A percentile compares a stretch with the other conserved stretches of the same genome.
phyloP scores from a whole-genome alignment of 2,329 filamentous ascomycete genomes.

The Phaeoacremonium minimum region DNA sequence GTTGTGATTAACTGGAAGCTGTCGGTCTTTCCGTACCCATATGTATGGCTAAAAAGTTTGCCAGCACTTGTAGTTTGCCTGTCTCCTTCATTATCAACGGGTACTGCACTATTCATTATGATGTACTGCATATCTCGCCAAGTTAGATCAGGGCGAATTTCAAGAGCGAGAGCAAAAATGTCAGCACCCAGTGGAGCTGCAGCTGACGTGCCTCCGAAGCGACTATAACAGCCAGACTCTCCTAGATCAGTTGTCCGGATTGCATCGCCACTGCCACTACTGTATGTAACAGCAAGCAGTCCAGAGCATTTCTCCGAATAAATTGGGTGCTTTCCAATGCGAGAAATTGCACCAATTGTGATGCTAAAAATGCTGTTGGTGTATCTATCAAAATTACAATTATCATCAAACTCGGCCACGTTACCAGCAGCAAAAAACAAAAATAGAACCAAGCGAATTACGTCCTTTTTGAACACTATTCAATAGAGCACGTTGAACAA shows the following conservation, averaged over 20 bases:
- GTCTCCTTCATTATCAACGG: conserved; percentile 68
- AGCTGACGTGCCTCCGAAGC: conserved; percentile 93
- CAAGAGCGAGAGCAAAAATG: conserved; percentile 82
- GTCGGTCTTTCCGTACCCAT: conserved; percentile 93
- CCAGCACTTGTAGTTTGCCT: conserved; percentile 81
- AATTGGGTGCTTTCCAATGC: conserved; percentile 82
- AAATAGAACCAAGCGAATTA: conserved; percentile 79
- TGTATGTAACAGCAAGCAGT: conserved; percentile 93
- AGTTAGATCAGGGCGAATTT: conserved; percentile 77
- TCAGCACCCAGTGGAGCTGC: conserved; percentile 90
- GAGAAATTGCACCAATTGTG: conserved; percentile 88
- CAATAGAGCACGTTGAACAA: conserved; percentile 87
- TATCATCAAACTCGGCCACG: conserved; percentile 80
- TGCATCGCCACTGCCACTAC: conserved; percentile 79
- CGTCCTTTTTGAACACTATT: conserved; percentile 89
- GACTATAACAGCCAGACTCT: conserved; percentile 68
- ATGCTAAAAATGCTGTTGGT: conserved; percentile 99
- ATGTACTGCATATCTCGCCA: conserved; percentile 97
- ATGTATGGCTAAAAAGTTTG: conserved; percentile 88
- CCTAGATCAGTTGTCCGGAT: conserved; percentile 98
- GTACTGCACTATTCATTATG: conserved; percentile 77
- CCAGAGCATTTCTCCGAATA: conserved; percentile 97
- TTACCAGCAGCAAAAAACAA: conserved; percentile 97
- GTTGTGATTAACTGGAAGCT: conserved; percentile 78
- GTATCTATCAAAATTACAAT: conserved; percentile 99